These are phyloP conservation scores for Botrytis elliptica DNA, from an alignment of 2,329 filamentous ascomycete genomes.

Conservation along the genomic window DNA sequence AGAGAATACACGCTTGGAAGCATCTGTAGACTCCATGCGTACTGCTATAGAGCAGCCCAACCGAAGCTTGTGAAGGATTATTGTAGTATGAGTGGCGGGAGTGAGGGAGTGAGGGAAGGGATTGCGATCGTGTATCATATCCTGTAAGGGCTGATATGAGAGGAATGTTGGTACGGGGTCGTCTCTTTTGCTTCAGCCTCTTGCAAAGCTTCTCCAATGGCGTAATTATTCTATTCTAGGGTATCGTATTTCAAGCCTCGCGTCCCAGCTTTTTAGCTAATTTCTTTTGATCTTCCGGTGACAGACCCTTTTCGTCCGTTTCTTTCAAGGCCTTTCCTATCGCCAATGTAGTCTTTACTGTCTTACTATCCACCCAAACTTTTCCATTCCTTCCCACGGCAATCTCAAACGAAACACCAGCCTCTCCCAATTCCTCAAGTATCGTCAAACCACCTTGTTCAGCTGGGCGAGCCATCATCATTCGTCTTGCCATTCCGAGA, in stretches of 20 bases:
- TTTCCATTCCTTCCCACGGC: conserved; percentile 90
- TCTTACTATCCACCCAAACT: conserved; percentile 86
- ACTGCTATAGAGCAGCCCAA: not conserved
- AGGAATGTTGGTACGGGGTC: conserved; percentile 10
- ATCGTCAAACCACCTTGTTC: conserved; percentile 67
- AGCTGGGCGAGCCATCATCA: conserved; percentile 64
- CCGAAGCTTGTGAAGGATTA: not conserved
- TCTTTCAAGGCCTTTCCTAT: conserved; percentile 77
- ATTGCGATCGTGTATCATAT: not conserved
- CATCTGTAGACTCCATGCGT: not conserved
- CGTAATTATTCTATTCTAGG: conserved; percentile 15
- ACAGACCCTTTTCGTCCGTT: conserved; percentile 68
- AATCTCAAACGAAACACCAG: conserved; percentile 85
- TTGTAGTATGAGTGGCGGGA: not conserved
- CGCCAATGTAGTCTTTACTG: conserved; percentile 67
- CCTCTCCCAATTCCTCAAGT: conserved; percentile 72
- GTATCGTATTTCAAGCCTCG: conserved; percentile 27
- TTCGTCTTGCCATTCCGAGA: conserved; percentile 74
- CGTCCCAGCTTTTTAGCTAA: conserved; percentile 59
- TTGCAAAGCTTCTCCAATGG: not conserved
- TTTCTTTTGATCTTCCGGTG: conserved; percentile 66
- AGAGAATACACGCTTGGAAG: not conserved
- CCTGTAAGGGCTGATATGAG: not conserved
- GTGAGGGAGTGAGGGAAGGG: not conserved
- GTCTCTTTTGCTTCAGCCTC: not conserved